Conservation (phyloP, 768 basidiomycete species). For the Hebeloma cylindrosporum region DNA sequence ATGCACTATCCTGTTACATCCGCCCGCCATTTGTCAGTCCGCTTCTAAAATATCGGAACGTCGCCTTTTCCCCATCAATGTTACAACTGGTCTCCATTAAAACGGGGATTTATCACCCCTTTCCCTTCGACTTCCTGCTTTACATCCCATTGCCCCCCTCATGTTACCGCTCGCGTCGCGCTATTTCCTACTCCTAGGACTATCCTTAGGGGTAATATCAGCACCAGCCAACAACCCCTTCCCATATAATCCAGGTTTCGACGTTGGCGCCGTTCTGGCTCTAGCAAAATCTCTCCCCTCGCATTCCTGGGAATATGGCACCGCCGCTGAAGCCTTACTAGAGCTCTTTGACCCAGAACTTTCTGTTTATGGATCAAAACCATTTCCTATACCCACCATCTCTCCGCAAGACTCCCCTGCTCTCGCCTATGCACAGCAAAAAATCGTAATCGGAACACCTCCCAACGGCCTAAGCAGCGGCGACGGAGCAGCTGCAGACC, state of each 20-base stretch:
- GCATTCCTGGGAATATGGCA: constrained; percentile 51
- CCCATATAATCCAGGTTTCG: constrained; percentile 40
- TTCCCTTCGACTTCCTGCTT: no score
- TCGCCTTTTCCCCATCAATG: no score
- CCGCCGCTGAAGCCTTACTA: constrained; percentile 40
- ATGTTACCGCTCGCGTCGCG: no score
- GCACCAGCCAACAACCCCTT: constrained; percentile 21
- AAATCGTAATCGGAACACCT: constrained; percentile 36
- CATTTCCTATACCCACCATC: constrained; percentile 35
- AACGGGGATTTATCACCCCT: no score
- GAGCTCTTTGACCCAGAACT: constrained; percentile 41
- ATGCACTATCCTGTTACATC: no score
- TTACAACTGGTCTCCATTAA: no score
- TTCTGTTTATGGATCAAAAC: constrained; percentile 38
- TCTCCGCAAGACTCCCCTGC: constrained; percentile 23
- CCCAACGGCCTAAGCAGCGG: constrained; percentile 36
- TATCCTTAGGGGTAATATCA: no score
- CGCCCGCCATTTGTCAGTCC: no score
- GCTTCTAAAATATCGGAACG: no score
- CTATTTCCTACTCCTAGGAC: not conserved
- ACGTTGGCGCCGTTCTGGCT: constrained; percentile 33
- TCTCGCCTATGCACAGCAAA: constrained; percentile 38
- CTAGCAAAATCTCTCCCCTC: constrained; percentile 38
- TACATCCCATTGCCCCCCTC: not conserved
- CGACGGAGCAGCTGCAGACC: constrained; percentile 45